phyloP scores from a whole-genome alignment of 768 basidiomycete genomes.

The Kwoniella sp. region DNA sequence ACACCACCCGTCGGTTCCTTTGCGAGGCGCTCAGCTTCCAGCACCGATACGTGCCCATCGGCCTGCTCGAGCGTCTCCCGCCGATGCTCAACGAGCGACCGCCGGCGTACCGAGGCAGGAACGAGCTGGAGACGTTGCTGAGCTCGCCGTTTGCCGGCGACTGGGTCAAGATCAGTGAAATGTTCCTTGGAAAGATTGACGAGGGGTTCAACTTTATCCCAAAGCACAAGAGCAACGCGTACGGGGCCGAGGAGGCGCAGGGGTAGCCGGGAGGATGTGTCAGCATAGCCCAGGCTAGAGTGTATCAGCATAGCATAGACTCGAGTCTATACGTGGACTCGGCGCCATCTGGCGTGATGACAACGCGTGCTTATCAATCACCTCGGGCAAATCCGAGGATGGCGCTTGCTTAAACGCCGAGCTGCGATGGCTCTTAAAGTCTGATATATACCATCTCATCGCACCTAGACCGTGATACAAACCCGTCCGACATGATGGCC shows the following conservation, averaged over 20 bases:
- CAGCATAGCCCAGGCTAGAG: too few relatives aligned
- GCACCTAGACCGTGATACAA: too few relatives aligned
- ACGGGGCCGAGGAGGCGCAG: conserved; percentile 49
- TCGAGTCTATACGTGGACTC: too few relatives aligned
- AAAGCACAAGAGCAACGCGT: conserved; percentile 84
- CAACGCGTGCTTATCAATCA: too few relatives aligned
- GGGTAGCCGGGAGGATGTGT: too few relatives aligned
- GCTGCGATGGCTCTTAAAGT: too few relatives aligned
- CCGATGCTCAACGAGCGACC: conserved; percentile 83
- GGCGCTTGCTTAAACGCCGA: too few relatives aligned
- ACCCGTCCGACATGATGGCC: conserved; percentile 4
- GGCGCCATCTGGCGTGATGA: too few relatives aligned
- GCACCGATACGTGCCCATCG: conserved; percentile 91
- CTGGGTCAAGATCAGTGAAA: conserved; percentile 71
- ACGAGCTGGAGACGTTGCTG: conserved; percentile 59
- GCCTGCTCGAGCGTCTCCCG: conserved; percentile 77
- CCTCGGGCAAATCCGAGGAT: too few relatives aligned
- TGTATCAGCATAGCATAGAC: too few relatives aligned
- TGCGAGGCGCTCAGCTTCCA: conserved; percentile 95
- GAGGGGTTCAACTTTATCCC: conserved; percentile 80
- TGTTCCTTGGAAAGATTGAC: conserved; percentile 86
- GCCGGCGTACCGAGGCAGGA: conserved; percentile 77
- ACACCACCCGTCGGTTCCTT: conserved; percentile 84
- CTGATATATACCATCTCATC: too few relatives aligned
- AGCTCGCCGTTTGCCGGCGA: conserved; percentile 36